phyloP scores from a whole-genome alignment of 306 rosid species.

The Vicia sativa region DNA sequence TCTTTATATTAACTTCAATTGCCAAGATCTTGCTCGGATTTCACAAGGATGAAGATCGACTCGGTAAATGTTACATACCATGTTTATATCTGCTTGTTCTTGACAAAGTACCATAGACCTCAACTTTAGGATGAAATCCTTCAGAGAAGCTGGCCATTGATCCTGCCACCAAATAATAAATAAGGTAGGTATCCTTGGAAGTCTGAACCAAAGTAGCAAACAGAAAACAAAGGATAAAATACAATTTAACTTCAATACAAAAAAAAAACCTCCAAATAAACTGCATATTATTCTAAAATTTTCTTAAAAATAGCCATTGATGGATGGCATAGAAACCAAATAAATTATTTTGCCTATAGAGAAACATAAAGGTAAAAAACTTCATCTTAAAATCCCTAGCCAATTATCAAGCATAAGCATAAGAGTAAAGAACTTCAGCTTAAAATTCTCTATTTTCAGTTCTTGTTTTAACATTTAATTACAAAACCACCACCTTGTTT shows the following conservation, averaged over 20 bases:
- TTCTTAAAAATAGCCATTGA: slow-evolving; percentile 20
- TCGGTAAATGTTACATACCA: slow-evolving; percentile 46
- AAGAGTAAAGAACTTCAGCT: slow-evolving; percentile 19
- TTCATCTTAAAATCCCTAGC: slow-evolving; percentile 3
- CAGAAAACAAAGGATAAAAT: slow-evolving; percentile 8
- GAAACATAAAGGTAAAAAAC: slow-evolving; percentile 8
- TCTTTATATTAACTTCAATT: slow-evolving; percentile 27
- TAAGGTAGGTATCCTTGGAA: slow-evolving; percentile 10
- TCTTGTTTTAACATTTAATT: not conserved
- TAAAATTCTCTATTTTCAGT: not conserved
- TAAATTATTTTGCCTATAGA: slow-evolving; percentile 3
- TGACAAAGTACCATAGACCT: slow-evolving; percentile 67
- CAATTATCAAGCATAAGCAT: not conserved
- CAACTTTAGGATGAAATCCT: slow-evolving; percentile 55
- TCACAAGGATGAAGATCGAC: slow-evolving; percentile 17
- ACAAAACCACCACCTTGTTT: not conserved
- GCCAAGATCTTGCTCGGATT: slow-evolving; percentile 13
- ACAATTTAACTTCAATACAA: slow-evolving; percentile 12
- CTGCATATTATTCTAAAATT: slow-evolving; percentile 16
- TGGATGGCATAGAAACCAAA: slow-evolving; percentile 5
- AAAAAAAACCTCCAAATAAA: slow-evolving; percentile 1
- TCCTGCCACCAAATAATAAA: slow-evolving; percentile 51
- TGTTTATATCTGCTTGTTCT: slow-evolving; percentile 62
- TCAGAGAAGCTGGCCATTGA: slow-evolving; percentile 79
- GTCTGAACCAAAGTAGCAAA: not conserved